Conservation (phyloP, 768 basidiomycete genomes). For the Lactarius hatsudake region DNA sequence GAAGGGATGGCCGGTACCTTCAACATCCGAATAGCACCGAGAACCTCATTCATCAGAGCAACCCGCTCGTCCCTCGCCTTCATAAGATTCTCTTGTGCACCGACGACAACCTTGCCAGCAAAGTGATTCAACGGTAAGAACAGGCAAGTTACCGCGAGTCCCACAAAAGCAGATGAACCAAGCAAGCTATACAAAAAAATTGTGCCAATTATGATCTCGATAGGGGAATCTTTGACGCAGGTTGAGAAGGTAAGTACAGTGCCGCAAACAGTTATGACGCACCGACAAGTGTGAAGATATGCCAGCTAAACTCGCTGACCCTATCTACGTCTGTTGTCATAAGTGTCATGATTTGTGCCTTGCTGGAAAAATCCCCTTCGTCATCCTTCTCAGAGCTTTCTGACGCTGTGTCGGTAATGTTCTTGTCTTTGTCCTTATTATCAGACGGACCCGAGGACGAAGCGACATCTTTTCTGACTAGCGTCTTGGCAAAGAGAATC, state of each 20-base stretch:
- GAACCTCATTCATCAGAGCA: constrained; percentile 89
- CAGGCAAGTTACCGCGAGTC: constrained; percentile 68
- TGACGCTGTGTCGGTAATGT: constrained; percentile 14
- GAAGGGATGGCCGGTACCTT: constrained; percentile 42
- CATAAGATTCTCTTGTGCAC: constrained; percentile 84
- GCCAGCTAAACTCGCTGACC: constrained; percentile 81
- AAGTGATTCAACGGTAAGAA: constrained; percentile 77
- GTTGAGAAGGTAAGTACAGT: neutral
- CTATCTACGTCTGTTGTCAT: constrained; percentile 96
- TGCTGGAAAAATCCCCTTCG: constrained; percentile 52
- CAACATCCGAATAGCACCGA: constrained; percentile 89
- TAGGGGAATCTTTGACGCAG: constrained; percentile 64
- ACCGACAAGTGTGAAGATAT: constrained; percentile 74
- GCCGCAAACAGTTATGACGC: constrained; percentile 25
- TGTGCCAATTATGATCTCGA: constrained; percentile 73
- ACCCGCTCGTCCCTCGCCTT: constrained; percentile 90
- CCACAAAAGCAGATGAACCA: constrained; percentile 75
- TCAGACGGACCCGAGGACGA: constrained; percentile 46
- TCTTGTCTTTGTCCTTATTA: constrained; percentile 30
- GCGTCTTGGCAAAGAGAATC: constrained; percentile 81
- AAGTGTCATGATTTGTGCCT: constrained; percentile 87
- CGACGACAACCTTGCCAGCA: constrained; percentile 75
- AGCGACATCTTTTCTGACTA: constrained; percentile 81
- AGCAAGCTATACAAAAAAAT: constrained; percentile 75
- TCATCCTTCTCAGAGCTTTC: constrained; percentile 47